These are phyloP conservation scores for Haplosporangium sp. DNA, from an alignment of 371 early-diverging fungal species.

Conservation along the genomic window DNA sequence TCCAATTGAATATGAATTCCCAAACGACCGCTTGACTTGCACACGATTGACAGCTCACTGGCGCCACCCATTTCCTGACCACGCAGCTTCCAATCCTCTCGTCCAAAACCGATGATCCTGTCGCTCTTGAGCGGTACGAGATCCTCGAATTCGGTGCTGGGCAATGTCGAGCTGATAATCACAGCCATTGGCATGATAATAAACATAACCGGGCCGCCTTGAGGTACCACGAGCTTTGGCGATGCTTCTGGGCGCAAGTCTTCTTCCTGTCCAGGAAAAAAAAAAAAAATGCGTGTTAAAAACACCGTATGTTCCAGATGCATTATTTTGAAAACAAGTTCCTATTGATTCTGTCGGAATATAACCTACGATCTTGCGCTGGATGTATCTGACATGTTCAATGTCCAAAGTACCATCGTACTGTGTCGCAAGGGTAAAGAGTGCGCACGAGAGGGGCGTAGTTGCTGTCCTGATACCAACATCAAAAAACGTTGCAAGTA, in stretches of 20 bases:
- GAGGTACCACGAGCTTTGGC: conserved; percentile 40
- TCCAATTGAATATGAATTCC: conserved; percentile 40
- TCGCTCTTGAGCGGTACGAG: conserved; percentile 41
- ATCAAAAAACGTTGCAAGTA: conserved; percentile 37
- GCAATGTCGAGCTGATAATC: conserved; percentile 33
- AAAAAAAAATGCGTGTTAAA: background rate
- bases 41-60: conserved; percentile 39
- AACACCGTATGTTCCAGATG: background rate
- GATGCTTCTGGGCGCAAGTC: conserved; percentile 43
- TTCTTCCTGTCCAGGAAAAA: conserved; percentile 26
- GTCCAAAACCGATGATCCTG: conserved; percentile 41
- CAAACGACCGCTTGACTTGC: conserved; percentile 41
- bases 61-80: conserved; percentile 19
- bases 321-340: no score
- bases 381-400: conserved; percentile 40
- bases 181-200: conserved; percentile 43
- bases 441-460: conserved; percentile 33
- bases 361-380: conserved; percentile 34
- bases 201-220: conserved; percentile 45
- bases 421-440: conserved; percentile 35
- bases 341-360: no score
- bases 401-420: conserved; percentile 24
- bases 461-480: conserved; percentile 1
- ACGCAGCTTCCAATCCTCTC: conserved; percentile 48
- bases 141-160: conserved; percentile 39